These are phyloP conservation scores for Chytriomyces sp. DNA, from an alignment of 192 early-diverging fungal genomes.

Conservation along the genomic window DNA sequence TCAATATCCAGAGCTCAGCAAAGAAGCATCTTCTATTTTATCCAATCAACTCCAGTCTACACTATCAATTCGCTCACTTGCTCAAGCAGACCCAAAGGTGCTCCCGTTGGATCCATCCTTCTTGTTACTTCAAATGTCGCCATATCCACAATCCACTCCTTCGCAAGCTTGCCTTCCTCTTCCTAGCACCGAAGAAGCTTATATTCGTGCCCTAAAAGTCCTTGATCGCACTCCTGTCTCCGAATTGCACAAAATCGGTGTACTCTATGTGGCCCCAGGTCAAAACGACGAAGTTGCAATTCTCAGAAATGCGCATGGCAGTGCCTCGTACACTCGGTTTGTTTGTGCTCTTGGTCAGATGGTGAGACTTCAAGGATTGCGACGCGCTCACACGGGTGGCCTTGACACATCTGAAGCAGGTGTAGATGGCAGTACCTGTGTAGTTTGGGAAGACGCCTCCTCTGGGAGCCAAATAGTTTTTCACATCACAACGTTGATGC, in stretches of 20 bases:
- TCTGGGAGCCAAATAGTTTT: conserved; percentile 88
- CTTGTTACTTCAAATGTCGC: conserved; percentile 67
- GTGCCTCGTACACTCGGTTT: conserved; percentile 85
- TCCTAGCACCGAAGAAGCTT: conserved; percentile 77
- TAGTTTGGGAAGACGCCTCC: conserved; percentile 68
- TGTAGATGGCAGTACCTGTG: conserved; percentile 81
- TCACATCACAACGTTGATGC: conserved; percentile 95
- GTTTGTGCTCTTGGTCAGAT: conserved; percentile 79
- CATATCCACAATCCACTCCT: conserved; percentile 69
- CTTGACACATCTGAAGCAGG: conserved; percentile 82
- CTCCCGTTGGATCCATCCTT: conserved; percentile 46
- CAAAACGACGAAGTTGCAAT: conserved; percentile 88
- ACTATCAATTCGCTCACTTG: too few relatives aligned
- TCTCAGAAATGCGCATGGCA: conserved; percentile 82
- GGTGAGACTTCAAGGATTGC: conserved; percentile 63
- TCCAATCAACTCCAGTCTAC: too few relatives aligned
- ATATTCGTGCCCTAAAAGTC: conserved; percentile 73
- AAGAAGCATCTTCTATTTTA: too few relatives aligned
- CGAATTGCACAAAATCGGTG: conserved; percentile 95
- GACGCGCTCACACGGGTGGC: conserved; percentile 82
- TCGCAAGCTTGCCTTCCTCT: conserved; percentile 48
- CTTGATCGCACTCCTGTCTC: conserved; percentile 87
- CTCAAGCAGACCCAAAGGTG: too few relatives aligned
- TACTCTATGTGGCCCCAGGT: conserved; percentile 85
- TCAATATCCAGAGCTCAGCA: too few relatives aligned